Base-by-base conservation (phyloP, 2,329 filamentous ascomycete species). In the Cladorrhinum sp. region DNA sequence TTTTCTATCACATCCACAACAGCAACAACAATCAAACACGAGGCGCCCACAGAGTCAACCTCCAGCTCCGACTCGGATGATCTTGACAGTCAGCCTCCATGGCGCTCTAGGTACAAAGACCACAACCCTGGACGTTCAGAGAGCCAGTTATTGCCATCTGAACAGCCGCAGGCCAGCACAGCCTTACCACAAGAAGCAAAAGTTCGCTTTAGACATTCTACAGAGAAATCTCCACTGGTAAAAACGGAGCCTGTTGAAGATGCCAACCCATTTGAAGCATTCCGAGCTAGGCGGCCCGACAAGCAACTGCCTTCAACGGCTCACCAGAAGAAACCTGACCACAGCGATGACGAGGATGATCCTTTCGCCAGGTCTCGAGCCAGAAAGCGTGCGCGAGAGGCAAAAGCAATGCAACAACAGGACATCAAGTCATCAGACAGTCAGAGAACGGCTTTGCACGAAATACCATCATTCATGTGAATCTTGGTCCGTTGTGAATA, bases 391-490 rank as follows among this genome's bases (percentile, higher is more conserved):
- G 64, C 61, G n/a, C 55, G 57, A 48, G 50, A 65, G 27, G 50
- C 48, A 9, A 61, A n/a, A 27, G 24, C 53, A 45, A 13, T n/a
- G 32, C 32, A 36, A 18, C 36, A 58, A 8, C 36, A 53, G 3
- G 18, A 12, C 12, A 57, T 38, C 32, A 67, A 61, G 7, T 49
- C 32, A 2, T 61, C 51, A 2, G 65, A 62, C 23, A 62, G 32
- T 41, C 60, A 63, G 23, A 32, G 49, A 4, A 55, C 60, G 41
- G 41, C 57, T 6, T 24, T 68, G 20, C 45, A 66, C 58, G 63
- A 65, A 5, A 68, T 69, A 8, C 66, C 65, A 4, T 69, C 68
- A 57, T 57, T 65, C 12, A 48, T 50, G 3, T n/a, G n/a, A 36
- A 16, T 38, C n/a, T 50, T 24, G 12, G 36, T 51, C 49, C 41